Base-by-base conservation (phyloP, 106 monocot genomes). In the Phalaenopsis aphrodite region DNA sequence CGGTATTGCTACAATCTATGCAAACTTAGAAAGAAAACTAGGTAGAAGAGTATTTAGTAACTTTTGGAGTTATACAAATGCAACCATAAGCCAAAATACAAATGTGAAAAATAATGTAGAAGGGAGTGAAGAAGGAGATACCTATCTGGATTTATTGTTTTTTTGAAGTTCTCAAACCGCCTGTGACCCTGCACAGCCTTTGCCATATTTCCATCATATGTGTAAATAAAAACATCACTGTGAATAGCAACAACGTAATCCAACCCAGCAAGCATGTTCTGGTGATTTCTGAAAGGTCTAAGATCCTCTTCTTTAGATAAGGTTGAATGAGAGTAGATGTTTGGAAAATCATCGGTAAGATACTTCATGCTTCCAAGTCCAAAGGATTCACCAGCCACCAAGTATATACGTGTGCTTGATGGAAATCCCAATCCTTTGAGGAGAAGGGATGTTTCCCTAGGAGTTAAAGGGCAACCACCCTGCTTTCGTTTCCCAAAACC, bases 181-280 rank as follows among this genome's bases (percentile, higher is more conserved):
- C 94, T 90, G 82, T 98, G 97, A n/a, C 97, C 97, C 75, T 92
- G 88, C 55, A 98, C 97, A 78, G 97, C 94, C 80, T 94, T 98
- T n/a, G 94, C 97, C 97, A 98, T 98, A 83, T 98, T 98, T 23
- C 97, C 97, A 82, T 98, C 97, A 80, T 90, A 98, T 0, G 94
- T 92, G 82, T 94, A 97, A 74, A 97, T 75, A 78, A 97, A 97
- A 82, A 90, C 94, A 88, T 97, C 92, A 82, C 94, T 94, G 71
- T 92, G 83, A 75, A 98, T 87, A 75, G 97, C 97, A 71, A 98
- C 92, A 71, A 89, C 88, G 81, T 98, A 94, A 76, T 98, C 97
- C 85, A 98, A 81, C n/a, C 94, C 94, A 75, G 97, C 97, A 67
- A 98, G 97, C 94, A 92, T 94, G 81, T 98, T 98, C 81, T 94